These are phyloP conservation scores for Cryptococcus wingfieldii DNA, from an alignment of 1,284 basidiomycete species.

Conservation along the genomic window DNA sequence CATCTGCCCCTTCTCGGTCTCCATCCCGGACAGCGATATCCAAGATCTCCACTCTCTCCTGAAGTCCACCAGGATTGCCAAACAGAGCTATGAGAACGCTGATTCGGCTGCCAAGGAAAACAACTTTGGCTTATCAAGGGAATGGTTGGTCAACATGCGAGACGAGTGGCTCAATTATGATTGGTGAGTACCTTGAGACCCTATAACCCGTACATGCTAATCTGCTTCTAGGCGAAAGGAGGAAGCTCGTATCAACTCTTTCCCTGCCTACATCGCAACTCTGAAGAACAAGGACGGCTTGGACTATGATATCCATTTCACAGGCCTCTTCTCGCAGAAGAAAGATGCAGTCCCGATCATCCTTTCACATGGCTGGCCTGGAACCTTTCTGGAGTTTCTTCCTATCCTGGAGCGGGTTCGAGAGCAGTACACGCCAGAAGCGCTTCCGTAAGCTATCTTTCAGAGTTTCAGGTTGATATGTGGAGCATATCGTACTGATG, in stretches of 20 bases:
- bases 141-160: constrained; percentile 20
- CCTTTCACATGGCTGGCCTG: constrained; percentile 44
- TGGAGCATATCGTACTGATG: neutral
- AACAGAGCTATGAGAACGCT: constrained; percentile 37
- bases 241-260: constrained; percentile 23
- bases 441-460: constrained; percentile 18
- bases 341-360: constrained; percentile 40
- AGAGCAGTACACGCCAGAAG: constrained; percentile 18
- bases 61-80: constrained; percentile 16
- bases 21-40: constrained; percentile 29
- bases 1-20: constrained; percentile 25
- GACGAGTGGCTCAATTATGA: constrained; percentile 21
- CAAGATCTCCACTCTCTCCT: constrained; percentile 31
- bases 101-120: neutral
- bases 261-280: constrained; percentile 18
- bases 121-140: constrained; percentile 18
- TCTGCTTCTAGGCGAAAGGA: constrained; percentile 15
- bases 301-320: constrained; percentile 36
- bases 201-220: too few species aligned
- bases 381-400: constrained; percentile 33
- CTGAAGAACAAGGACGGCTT: constrained; percentile 18
- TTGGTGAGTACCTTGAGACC: constrained; percentile 13
- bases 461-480: neutral
- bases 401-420: constrained; percentile 25
- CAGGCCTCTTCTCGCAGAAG: constrained; percentile 25